Conservation (phyloP, 2,329 filamentous ascomycete species). For the Diaporthe humulicola region DNA sequence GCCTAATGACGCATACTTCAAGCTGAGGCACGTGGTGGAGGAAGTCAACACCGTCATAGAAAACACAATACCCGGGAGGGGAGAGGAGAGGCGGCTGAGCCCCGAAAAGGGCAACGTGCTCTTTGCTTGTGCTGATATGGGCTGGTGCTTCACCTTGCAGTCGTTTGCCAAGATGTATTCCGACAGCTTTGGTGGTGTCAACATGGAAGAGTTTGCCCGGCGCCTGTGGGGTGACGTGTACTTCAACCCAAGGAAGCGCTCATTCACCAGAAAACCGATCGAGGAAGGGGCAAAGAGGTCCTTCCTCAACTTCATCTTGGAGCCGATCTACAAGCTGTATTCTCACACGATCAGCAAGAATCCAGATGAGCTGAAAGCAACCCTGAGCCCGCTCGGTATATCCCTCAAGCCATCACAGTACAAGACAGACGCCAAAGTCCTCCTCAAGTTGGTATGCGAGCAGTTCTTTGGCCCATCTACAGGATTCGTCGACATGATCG, state of each 20-base stretch:
- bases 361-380: conserved; percentile 84
- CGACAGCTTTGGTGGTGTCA: conserved; percentile 86
- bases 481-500: conserved; percentile 96
- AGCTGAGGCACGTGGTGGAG: conserved; percentile 98
- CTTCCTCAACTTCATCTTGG: conserved; percentile 94
- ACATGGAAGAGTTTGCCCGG: conserved; percentile 84
- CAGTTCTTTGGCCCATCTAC: conserved; percentile 94
- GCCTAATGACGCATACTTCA: conserved; percentile 97
- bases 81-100: conserved; percentile 84
- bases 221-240: conserved; percentile 97
- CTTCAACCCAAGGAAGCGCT: conserved; percentile 90
- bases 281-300: conserved; percentile 86
- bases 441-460: conserved; percentile 90
- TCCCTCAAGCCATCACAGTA: conserved; percentile 92
- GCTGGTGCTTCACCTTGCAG: conserved; percentile 95
- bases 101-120: conserved; percentile 99
- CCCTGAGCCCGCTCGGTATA: conserved; percentile 85
- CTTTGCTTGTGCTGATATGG: conserved; percentile 93
- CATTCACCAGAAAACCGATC: conserved; percentile 88
- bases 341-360: conserved; percentile 94
- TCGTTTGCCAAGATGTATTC: conserved; percentile 98
- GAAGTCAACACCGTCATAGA: conserved; percentile 98
- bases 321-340: conserved; percentile 98
- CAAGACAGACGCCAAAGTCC: conserved; percentile 87
- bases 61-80: conserved; percentile 84